Conservation (phyloP, 169 alveolate genomes). For the Neospora caninum region DNA sequence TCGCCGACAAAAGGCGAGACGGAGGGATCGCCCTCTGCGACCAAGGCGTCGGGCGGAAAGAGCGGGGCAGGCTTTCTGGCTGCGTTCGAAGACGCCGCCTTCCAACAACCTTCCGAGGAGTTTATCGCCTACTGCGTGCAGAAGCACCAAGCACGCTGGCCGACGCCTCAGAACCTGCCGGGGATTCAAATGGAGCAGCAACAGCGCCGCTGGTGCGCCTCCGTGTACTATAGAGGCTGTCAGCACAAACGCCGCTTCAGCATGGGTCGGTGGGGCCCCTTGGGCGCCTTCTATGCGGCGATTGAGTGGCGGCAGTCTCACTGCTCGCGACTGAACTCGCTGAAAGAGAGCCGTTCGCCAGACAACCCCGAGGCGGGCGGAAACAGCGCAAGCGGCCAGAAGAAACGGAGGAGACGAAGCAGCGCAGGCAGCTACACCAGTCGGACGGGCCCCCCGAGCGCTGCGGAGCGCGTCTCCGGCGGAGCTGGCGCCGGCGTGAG, state of each 20-base stretch:
- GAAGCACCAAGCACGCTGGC: conserved; percentile 26
- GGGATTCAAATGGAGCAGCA: conserved; percentile 54
- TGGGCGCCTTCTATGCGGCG: conserved; percentile 58
- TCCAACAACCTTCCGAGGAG: conserved; percentile 51
- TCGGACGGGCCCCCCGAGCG: not conserved
- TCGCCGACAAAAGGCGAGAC: not conserved
- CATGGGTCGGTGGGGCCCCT: conserved; percentile 51
- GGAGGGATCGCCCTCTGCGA: not conserved
- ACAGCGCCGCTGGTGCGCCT: conserved; percentile 60
- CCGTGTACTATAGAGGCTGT: conserved; percentile 49
- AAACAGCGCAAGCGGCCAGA: not conserved
- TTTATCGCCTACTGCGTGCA: conserved; percentile 30
- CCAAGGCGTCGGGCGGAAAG: not conserved
- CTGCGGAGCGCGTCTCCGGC: no score
- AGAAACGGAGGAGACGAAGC: conserved; percentile 17
- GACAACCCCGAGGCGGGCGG: not conserved
- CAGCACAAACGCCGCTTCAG: conserved; percentile 49
- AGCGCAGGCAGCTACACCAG: conserved; percentile 26
- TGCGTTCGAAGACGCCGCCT: conserved; percentile 21
- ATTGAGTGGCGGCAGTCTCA: conserved; percentile 56
- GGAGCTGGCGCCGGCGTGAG: not conserved
- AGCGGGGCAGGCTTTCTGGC: not conserved
- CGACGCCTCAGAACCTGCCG: conserved; percentile 41
- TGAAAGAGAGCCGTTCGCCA: conserved; percentile 4
- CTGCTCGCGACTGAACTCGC: not conserved